A percentile compares a stretch with the other conserved stretches of the same genome.
phyloP scores from a whole-genome alignment of 2,329 filamentous ascomycete genomes.

The Cladosporium phlei region DNA sequence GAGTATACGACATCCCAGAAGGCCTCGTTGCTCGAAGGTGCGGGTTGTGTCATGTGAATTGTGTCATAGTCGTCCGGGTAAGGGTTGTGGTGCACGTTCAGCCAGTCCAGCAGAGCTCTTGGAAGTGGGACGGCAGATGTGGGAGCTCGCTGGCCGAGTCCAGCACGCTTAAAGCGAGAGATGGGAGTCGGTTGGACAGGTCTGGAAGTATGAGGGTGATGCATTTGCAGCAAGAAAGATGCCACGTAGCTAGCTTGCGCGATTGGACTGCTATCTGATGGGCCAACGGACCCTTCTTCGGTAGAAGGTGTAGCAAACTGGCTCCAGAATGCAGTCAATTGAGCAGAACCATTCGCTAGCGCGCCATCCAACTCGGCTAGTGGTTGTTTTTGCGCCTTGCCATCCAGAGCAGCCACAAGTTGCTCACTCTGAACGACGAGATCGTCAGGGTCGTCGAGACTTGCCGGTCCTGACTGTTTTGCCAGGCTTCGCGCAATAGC shows the following conservation, averaged over 20 bases:
- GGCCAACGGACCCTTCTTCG: slow-evolving; percentile 31
- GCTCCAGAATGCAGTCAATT: slow-evolving; percentile 18
- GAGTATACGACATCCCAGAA: slow-evolving; percentile 86
- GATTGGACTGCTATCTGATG: slow-evolving; percentile 51
- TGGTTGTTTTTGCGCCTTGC: slow-evolving; percentile 30
- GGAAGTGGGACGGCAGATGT: slow-evolving; percentile 53
- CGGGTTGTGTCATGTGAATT: slow-evolving; percentile 61
- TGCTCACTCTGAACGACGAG: slow-evolving; percentile 73
- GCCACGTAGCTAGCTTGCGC: slow-evolving; percentile 77
- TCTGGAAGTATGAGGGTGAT: slow-evolving; percentile 56
- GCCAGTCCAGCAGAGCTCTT: slow-evolving; percentile 76
- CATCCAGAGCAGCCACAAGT: slow-evolving; percentile 47
- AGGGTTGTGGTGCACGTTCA: slow-evolving; percentile 68
- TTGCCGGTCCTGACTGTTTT: slow-evolving; percentile 50
- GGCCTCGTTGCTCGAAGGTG: slow-evolving; percentile 67
- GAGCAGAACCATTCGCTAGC: slow-evolving; percentile 24
- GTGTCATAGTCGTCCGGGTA: slow-evolving; percentile 63
- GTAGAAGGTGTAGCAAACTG: slow-evolving; percentile 19
- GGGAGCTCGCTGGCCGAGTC: slow-evolving; percentile 8
- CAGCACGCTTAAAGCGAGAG: slow-evolving; percentile 1
- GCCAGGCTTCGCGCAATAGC: slow-evolving; percentile 67
- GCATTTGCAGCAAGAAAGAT: slow-evolving; percentile 69
- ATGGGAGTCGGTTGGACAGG: slow-evolving; percentile 18
- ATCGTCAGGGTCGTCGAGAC: slow-evolving; percentile 63
- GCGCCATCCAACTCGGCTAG: slow-evolving; percentile 28